A percentile compares a stretch with the other conserved stretches of the same genome.
Evolutionary conservation across 345 rosid genomes (phyloP).

Genomic region (Eucalyptus microcorys): DNA sequence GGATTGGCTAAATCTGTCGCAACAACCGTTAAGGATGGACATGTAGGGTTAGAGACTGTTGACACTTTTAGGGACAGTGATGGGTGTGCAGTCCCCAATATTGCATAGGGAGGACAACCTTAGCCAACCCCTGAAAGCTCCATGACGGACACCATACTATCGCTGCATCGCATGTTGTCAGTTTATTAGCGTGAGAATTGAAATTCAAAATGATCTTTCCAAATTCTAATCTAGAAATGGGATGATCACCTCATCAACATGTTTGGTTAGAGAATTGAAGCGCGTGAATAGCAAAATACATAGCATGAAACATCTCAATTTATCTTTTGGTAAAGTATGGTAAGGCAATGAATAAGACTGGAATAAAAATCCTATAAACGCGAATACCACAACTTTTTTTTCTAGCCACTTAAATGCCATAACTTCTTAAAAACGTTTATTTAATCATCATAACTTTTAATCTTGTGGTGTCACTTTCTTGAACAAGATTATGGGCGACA

Average conservation of each 20-base stretch:
- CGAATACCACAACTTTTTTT: background rate
- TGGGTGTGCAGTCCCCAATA: background rate
- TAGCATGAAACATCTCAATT: background rate
- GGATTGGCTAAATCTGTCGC: background rate
- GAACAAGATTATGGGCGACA: background rate
- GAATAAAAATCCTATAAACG: background rate
- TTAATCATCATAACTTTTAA: background rate
- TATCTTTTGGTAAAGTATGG: background rate
- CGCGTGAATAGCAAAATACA: background rate
- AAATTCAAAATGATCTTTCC: background rate
- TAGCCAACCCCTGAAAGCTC: background rate
- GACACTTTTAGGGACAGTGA: background rate
- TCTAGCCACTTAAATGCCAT: accelerated
- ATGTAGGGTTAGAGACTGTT: background rate
- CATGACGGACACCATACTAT: background rate
- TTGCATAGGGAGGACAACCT: background rate
- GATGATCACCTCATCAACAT: background rate
- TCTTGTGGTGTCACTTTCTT: background rate
- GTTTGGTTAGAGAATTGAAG: background rate
- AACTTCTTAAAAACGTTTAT: background rate
- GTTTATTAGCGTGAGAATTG: background rate
- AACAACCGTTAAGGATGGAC: background rate
- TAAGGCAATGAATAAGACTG: background rate
- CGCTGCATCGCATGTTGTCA: background rate
- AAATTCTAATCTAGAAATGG: background rate